These are phyloP conservation scores for Aureobasidium uvarum DNA, from an alignment of 2,329 filamentous ascomycete species.

Conservation along the genomic window DNA sequence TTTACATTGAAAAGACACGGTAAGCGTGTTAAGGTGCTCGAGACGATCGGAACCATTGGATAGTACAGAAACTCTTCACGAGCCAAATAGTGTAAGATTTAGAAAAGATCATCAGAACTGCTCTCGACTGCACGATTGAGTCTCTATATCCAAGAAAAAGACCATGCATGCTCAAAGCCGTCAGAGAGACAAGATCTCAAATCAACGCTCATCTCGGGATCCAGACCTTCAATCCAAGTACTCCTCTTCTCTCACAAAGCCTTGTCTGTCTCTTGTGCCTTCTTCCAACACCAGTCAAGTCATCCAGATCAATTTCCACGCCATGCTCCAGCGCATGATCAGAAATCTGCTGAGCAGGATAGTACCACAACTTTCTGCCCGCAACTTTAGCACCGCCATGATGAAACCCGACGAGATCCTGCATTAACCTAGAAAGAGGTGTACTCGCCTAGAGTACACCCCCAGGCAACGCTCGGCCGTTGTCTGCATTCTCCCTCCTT, in stretches of 20 bases:
- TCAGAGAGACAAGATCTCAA: not conserved
- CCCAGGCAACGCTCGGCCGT: slow-evolving; percentile 27
- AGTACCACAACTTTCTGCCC: slow-evolving; percentile 6
- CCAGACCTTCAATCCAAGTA: not conserved
- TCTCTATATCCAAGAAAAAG: not conserved
- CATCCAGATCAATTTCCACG: not conserved
- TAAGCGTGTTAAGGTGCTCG: not conserved
- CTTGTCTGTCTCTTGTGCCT: not conserved
- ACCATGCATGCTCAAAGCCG: not conserved
- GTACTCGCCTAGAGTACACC: slow-evolving; percentile 29
- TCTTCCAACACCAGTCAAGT: not conserved
- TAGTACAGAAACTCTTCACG: not conserved
- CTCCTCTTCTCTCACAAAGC: not conserved
- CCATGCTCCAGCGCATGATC: slow-evolving; percentile 10
- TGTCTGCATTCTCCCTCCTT: slow-evolving; percentile 9
- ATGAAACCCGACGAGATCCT: not conserved
- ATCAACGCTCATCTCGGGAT: not conserved
- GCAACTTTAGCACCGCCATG: slow-evolving; percentile 9
- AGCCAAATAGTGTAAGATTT: not conserved
- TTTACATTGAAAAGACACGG: not conserved
- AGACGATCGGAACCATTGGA: no score
- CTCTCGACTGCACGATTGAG: not conserved
- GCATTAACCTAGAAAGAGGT: slow-evolving; percentile 18
- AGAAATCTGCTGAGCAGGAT: not conserved
- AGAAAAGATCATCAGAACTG: not conserved